phyloP scores from a whole-genome alignment of 768 basidiomycete species.

The Ramaria sp. region DNA sequence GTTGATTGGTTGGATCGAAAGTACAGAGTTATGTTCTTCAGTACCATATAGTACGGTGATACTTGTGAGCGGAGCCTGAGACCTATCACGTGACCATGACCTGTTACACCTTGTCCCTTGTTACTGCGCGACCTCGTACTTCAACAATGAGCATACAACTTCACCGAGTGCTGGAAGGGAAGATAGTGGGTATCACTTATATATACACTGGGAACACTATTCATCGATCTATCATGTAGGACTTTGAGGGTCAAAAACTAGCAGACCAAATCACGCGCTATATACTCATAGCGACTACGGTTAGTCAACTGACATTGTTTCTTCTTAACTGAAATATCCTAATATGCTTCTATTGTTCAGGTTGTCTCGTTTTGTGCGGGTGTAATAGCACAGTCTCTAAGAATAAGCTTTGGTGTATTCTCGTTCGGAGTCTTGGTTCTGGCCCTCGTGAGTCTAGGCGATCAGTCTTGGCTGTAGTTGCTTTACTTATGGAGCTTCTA shows the following conservation, averaged over 20 bases:
- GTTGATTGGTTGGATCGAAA: not conserved
- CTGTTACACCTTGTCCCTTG: too few species aligned
- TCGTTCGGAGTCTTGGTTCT: slow-evolving; percentile 28
- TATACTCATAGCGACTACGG: slow-evolving; percentile 36
- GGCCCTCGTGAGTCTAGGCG: slow-evolving; percentile 27
- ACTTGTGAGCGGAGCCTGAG: too few species aligned
- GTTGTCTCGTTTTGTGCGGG: slow-evolving; percentile 46
- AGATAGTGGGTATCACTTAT: slow-evolving; percentile 19
- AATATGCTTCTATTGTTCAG: slow-evolving; percentile 21
- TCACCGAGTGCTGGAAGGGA: slow-evolving; percentile 13
- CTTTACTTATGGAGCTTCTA: slow-evolving; percentile 3
- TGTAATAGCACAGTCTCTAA: slow-evolving; percentile 44
- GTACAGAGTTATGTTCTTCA: too few species aligned
- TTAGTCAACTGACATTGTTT: slow-evolving; percentile 15
- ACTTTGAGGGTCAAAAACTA: slow-evolving; percentile 49
- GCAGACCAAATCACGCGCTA: slow-evolving; percentile 38
- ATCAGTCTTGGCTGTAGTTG: not conserved
- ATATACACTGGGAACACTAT: not conserved
- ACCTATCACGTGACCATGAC: too few species aligned
- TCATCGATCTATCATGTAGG: slow-evolving; percentile 24
- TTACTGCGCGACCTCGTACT: too few species aligned
- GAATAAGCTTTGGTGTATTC: slow-evolving; percentile 41
- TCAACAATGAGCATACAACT: not conserved
- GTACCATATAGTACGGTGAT: too few species aligned
- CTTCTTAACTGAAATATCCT: not conserved